Evolutionary conservation across 2,329 filamentous ascomycete species (phyloP).

Genomic region (Aureobasidium melanogenum): DNA sequence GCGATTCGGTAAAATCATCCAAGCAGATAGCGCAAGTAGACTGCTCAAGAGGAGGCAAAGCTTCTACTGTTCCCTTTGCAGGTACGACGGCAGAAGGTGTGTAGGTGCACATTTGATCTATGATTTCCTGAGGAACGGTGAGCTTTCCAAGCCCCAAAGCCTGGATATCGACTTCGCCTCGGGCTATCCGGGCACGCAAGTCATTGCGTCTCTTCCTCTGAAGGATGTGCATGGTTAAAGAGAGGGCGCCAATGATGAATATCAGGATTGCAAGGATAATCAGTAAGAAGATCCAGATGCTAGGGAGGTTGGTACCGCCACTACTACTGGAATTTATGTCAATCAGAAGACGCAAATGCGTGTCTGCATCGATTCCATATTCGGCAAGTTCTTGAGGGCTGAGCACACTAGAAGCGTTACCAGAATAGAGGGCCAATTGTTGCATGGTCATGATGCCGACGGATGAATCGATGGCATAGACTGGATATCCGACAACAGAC

Average conservation of each 20-base stretch:
- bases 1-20: conserved; percentile 62
- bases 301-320: conserved; percentile 44
- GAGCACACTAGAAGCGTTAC: conserved; percentile 51
- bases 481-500: conserved; percentile 60
- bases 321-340: conserved; percentile 38
- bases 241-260: conserved; percentile 57
- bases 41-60: conserved; percentile 50
- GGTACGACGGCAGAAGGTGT: conserved; percentile 11
- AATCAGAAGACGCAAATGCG: conserved; percentile 44
- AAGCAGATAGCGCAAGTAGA: conserved; percentile 85
- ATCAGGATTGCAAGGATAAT: conserved; percentile 64
- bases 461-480: conserved; percentile 69
- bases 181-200: conserved; percentile 61
- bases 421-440: conserved; percentile 67
- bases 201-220: conserved; percentile 61
- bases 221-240: conserved; percentile 64
- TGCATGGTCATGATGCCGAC: conserved; percentile 61
- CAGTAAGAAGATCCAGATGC: conserved; percentile 70
- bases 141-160: conserved; percentile 75
- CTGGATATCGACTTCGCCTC: conserved; percentile 79
- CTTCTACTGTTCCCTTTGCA: conserved; percentile 13
- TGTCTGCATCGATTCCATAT: conserved; percentile 26
- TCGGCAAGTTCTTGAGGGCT: conserved; percentile 23
- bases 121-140: conserved; percentile 61
- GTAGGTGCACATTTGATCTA: conserved; percentile 73